A percentile compares a stretch with the other conserved stretches of the same genome.
Evolutionary conservation across 73 alveolate genomes (phyloP).

Genomic region (Loxodes magnus): DNA sequence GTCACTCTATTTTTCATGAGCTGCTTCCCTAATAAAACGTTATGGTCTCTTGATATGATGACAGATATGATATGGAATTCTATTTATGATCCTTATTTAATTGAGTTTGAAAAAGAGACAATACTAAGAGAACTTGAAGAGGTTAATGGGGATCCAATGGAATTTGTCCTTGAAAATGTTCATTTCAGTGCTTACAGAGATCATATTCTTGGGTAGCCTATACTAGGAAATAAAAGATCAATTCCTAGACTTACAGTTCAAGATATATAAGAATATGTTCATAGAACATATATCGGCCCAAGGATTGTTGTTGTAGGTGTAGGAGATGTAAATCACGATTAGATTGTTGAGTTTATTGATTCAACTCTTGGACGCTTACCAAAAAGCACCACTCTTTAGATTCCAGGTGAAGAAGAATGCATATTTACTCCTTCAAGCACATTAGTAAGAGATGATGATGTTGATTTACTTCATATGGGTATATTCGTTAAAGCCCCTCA

Average conservation of each 20-base stretch:
- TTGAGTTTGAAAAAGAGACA: conserved; percentile 70
- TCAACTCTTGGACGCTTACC: conserved; percentile 41
- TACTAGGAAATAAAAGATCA: conserved; percentile 64
- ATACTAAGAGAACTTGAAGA: conserved; percentile 61
- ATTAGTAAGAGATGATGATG: conserved; percentile 48
- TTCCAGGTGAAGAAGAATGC: conserved; percentile 29
- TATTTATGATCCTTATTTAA: conserved; percentile 34
- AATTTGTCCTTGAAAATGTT: conserved; percentile 34
- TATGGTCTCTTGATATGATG: conserved; percentile 50
- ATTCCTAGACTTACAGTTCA: conserved; percentile 54
- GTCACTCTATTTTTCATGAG: conserved; percentile 71
- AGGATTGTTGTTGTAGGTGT: conserved; percentile 74
- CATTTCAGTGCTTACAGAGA: conserved; percentile 48
- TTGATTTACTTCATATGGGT: conserved; percentile 57
- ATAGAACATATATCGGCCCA: conserved; percentile 59
- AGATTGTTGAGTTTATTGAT: conserved; percentile 54
- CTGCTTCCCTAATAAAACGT: conserved; percentile 34
- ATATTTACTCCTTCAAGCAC: conserved; percentile 20
- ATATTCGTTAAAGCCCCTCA: conserved; percentile 69
- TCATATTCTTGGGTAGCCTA: conserved; percentile 81
- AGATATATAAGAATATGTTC: conserved; percentile 56
- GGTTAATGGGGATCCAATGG: conserved; percentile 7
- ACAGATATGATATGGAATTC: conserved; percentile 74
- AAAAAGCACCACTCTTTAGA: conserved; percentile 14
- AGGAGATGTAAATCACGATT: conserved; percentile 64